Percentiles rank a stretch among this genome's conserved stretches.
phyloP scores from a whole-genome alignment of 2,329 filamentous ascomycete genomes.

The Diaporthe capsici region DNA sequence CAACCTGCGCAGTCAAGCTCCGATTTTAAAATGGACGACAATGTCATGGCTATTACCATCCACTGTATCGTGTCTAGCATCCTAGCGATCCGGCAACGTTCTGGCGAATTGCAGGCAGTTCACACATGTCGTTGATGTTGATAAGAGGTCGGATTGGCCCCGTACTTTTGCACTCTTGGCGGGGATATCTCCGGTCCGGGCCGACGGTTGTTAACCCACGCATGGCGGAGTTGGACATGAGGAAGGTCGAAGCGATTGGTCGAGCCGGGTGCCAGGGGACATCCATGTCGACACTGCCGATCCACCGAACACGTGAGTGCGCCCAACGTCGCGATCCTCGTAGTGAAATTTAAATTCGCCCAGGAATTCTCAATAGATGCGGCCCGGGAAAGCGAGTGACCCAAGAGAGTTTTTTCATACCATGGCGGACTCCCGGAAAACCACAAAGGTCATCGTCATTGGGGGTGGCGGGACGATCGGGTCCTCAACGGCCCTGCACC shows the following conservation, averaged over 20 bases:
- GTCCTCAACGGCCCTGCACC: slow-evolving; percentile 62
- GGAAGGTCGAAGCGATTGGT: slow-evolving; percentile 35
- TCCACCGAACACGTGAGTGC: slow-evolving; percentile 24
- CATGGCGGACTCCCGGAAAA: slow-evolving; percentile 46
- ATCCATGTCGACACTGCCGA: background rate
- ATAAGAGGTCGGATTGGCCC: slow-evolving; percentile 34
- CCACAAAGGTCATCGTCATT: slow-evolving; percentile 55
- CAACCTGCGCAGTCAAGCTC: background rate
- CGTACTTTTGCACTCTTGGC: slow-evolving; percentile 21
- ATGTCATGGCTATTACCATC: too few relatives aligned
- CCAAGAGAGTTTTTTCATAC: background rate
- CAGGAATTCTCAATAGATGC: background rate
- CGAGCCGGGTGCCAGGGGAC: background rate
- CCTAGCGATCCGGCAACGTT: background rate
- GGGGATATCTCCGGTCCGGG: slow-evolving; percentile 34
- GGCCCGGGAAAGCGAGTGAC: background rate
- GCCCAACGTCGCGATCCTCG: background rate
- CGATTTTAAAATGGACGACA: background rate
- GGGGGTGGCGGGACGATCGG: slow-evolving; percentile 64
- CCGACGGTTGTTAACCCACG: slow-evolving; percentile 1
- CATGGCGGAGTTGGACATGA: background rate
- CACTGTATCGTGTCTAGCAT: too few relatives aligned
- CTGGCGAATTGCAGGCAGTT: slow-evolving; percentile 14
- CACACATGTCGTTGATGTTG: background rate
- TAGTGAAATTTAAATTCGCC: background rate